phyloP scores from a whole-genome alignment of 331 rosid genomes.

The Saraca asoca region DNA sequence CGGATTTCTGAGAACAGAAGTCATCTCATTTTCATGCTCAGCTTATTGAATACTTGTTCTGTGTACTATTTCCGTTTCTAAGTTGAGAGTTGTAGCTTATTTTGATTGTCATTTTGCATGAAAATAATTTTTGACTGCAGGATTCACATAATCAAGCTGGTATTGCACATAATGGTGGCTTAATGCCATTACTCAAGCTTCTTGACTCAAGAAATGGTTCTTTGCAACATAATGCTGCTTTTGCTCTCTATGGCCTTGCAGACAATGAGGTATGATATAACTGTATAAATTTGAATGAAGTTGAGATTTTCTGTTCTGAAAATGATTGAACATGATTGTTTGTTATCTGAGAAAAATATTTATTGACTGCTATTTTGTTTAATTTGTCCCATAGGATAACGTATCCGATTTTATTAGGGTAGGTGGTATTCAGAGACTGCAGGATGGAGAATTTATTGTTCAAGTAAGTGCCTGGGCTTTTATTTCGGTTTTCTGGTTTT shows the following conservation, averaged over 20 bases:
- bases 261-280: conserved; percentile 80
- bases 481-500: conserved; percentile 25
- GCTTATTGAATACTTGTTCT: conserved; percentile 18
- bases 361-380: conserved; percentile 43
- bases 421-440: conserved; percentile 95
- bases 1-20: not conserved
- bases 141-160: conserved; percentile 98
- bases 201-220: conserved; percentile 98
- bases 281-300: conserved; percentile 18
- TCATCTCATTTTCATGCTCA: conserved; percentile 8
- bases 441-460: conserved; percentile 97
- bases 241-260: conserved; percentile 97
- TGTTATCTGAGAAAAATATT: conserved; percentile 31
- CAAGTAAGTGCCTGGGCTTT: conserved; percentile 59
- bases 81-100: conserved; percentile 13
- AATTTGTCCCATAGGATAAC: conserved; percentile 70
- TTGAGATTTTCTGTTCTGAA: conserved; percentile 11
- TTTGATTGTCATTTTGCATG: conserved; percentile 16
- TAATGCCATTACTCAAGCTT: conserved; percentile 87
- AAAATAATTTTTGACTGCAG: conserved; percentile 50
- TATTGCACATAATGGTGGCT: conserved; percentile 93
- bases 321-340: conserved; percentile 23
- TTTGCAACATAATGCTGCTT: conserved; percentile 98
- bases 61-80: conserved; percentile 11
- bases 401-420: conserved; percentile 94